These are phyloP conservation scores for Amphibolis antarctica DNA, from an alignment of 106 monocot species.

Conservation along the genomic window DNA sequence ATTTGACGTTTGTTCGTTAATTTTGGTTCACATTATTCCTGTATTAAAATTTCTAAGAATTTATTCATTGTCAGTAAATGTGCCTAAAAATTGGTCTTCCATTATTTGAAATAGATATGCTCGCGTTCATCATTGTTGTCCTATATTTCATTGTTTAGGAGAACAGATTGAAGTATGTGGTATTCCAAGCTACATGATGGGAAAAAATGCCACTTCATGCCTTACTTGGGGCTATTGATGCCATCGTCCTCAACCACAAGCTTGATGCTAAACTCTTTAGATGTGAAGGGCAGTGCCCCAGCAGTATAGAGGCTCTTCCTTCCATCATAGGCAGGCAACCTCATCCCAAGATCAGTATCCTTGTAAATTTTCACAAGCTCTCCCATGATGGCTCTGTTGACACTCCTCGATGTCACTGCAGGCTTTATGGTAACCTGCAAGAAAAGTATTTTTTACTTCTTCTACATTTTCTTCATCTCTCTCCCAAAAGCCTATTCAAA, in stretches of 20 bases:
- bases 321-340: constrained; percentile 84
- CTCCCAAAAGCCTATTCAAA: not conserved
- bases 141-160: no score
- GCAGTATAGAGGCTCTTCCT: constrained; percentile 80
- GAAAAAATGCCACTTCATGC: not conserved
- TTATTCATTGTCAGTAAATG: no score
- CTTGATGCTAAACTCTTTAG: constrained; percentile 57
- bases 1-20: no score
- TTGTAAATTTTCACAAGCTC: constrained; percentile 61
- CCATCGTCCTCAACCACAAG: constrained; percentile 41
- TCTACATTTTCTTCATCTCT: not conserved
- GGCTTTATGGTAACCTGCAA: constrained; percentile 64
- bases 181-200: no score
- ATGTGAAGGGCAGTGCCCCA: constrained; percentile 53
- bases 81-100: no score
- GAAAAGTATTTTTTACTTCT: not conserved
- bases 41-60: no score
- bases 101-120: no score
- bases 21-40: not conserved
- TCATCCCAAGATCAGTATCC: constrained; percentile 53
- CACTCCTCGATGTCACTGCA: constrained; percentile 37
- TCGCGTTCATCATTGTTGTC: no score
- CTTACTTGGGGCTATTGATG: not conserved
- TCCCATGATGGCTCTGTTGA: constrained; percentile 52
- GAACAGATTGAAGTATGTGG: no score